phyloP scores from a whole-genome alignment of 371 early-diverging fungal species.

The Rhizopus sp. region DNA sequence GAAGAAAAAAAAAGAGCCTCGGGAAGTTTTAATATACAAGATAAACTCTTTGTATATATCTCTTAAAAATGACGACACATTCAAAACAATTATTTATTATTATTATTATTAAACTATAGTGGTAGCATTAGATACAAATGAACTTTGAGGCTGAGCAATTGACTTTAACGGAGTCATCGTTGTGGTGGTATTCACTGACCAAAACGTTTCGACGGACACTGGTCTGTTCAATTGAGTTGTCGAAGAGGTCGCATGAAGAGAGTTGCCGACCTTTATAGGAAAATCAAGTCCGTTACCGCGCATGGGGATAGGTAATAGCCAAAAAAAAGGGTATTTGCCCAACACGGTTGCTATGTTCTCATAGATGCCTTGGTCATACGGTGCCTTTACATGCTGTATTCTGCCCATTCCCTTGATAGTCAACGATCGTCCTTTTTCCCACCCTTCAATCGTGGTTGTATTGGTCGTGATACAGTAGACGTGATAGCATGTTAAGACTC shows the following conservation, averaged over 20 bases:
- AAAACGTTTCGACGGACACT: conserved; percentile 14
- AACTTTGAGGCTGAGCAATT: conserved; percentile 31
- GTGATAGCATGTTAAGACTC: conserved; percentile 82
- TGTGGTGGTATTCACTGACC: conserved; percentile 20
- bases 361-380: conserved; percentile 90
- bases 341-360: conserved; percentile 80
- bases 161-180: conserved; percentile 24
- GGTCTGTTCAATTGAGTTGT: conserved; percentile 12
- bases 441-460: conserved; percentile 96
- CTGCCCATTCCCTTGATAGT: conserved; percentile 68
- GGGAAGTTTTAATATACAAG: background rate
- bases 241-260: conserved; percentile 32
- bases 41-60: no score
- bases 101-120: conserved; percentile 30
- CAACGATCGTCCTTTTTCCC: conserved; percentile 82
- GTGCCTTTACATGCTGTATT: conserved; percentile 71
- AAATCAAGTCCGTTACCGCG: conserved; percentile 74
- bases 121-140: conserved; percentile 42
- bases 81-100: no score
- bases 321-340: conserved; percentile 67
- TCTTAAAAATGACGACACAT: no score
- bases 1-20: background rate
- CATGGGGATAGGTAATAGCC: conserved; percentile 71
- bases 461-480: conserved; percentile 80
- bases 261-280: conserved; percentile 57